A percentile compares a stretch with the other conserved stretches of the same genome.
Conservation (phyloP, 2,329 filamentous ascomycete genomes). For the Ophiostoma ulmi region DNA sequence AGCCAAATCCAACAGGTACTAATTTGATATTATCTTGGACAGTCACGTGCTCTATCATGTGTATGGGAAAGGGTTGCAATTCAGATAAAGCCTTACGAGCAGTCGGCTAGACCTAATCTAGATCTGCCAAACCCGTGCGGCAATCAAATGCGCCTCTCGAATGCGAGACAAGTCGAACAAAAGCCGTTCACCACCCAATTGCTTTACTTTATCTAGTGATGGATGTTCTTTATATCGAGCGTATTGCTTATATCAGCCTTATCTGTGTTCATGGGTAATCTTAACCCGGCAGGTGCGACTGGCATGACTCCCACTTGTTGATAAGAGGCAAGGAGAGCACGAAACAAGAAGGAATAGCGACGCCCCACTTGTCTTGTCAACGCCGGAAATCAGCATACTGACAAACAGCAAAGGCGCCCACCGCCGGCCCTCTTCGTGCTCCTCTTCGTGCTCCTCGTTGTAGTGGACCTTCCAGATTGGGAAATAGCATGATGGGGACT, state of each 20-base stretch:
- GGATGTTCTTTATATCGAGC: too few relatives aligned
- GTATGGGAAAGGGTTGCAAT: background rate
- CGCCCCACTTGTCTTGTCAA: slow-evolving; percentile 6
- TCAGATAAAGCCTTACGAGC: background rate
- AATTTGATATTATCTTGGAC: too few relatives aligned
- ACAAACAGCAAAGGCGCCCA: background rate
- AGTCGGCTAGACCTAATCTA: background rate
- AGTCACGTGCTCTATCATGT: background rate
- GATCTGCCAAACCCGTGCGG: background rate
- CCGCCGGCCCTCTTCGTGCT: background rate
- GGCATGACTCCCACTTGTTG: background rate
- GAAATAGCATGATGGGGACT: background rate
- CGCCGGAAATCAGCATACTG: background rate
- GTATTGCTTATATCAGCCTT: background rate
- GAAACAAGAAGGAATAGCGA: background rate
- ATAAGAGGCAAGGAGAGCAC: background rate
- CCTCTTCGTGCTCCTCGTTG: background rate
- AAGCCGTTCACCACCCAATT: background rate
- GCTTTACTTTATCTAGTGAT: too few relatives aligned
- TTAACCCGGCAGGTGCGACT: background rate
- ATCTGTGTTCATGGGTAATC: background rate
- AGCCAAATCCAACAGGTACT: too few relatives aligned
- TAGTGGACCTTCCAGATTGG: slow-evolving; percentile 11
- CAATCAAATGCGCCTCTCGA: background rate
- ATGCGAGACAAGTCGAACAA: background rate